phyloP scores from a whole-genome alignment of 148 eudicot genomes.

The Mesembryanthemum crystallinum region DNA sequence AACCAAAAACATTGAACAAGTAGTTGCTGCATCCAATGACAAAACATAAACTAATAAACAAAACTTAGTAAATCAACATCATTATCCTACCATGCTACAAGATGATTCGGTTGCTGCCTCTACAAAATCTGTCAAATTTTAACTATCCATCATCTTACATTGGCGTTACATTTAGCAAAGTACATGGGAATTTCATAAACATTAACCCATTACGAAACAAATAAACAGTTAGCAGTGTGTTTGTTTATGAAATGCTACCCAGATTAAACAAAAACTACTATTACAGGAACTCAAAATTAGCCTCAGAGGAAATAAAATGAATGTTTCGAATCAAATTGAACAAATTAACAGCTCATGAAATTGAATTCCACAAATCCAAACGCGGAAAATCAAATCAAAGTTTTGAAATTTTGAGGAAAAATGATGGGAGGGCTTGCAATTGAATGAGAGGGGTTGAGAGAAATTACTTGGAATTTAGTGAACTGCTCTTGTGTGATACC shows the following conservation, averaged over 20 bases:
- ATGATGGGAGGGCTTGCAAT: not conserved
- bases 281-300: not conserved
- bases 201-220: too few species aligned
- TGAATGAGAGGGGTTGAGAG: not conserved
- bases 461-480: slow-evolving; percentile 58
- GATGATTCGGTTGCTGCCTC: too few species aligned
- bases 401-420: not conserved
- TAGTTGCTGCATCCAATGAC: not conserved
- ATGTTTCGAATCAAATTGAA: not conserved
- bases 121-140: too few species aligned
- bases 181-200: too few species aligned
- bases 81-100: too few species aligned
- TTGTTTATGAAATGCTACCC: too few species aligned
- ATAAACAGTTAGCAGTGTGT: too few species aligned
- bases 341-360: not conserved
- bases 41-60: not conserved
- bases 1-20: not conserved
- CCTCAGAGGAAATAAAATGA: too few species aligned
- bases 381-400: not conserved
- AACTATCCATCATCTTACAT: too few species aligned
- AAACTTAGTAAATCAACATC: too few species aligned
- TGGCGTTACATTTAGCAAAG: too few species aligned
- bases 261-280: not conserved
- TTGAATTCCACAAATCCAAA: not conserved
- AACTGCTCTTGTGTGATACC: slow-evolving; percentile 51